phyloP scores from a whole-genome alignment of 495 filamentous ascomycete genomes.

The Chaetomidium leptoderma region DNA sequence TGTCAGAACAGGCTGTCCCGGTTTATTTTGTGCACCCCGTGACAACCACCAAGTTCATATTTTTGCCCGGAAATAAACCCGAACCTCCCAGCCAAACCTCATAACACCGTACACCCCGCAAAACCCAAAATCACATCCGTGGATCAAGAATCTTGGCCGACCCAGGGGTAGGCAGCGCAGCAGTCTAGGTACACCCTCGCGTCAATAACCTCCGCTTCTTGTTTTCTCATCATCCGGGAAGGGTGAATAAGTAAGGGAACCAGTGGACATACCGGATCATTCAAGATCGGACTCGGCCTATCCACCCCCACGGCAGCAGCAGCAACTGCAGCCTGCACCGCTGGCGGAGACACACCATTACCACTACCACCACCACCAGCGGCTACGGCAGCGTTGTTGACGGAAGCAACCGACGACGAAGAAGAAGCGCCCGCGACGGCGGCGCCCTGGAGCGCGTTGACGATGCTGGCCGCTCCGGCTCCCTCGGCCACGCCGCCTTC shows the following conservation, averaged over 20 bases:
- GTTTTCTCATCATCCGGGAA: too few species aligned
- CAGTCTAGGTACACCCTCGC: not conserved
- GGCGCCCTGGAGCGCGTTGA: constrained; percentile 17
- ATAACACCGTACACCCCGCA: too few species aligned
- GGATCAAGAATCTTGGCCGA: not conserved
- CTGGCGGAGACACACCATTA: not conserved
- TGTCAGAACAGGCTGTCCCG: too few species aligned
- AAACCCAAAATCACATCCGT: too few species aligned
- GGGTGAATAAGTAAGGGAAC: not conserved
- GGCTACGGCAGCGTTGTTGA: not conserved
- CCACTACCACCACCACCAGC: not conserved
- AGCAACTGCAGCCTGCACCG: not conserved
- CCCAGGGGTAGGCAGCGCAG: not conserved
- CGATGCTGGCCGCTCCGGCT: constrained; percentile 30
- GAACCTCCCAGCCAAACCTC: too few species aligned
- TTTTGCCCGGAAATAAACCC: too few species aligned
- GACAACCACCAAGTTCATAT: too few species aligned
- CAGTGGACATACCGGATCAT: not conserved
- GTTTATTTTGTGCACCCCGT: too few species aligned
- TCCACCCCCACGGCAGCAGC: not conserved
- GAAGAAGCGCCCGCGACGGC: constrained; percentile 7
- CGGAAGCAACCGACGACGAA: not conserved
- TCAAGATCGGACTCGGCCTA: not conserved
- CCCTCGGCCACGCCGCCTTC: constrained; percentile 21
- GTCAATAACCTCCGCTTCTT: too few species aligned